Percentiles rank a stretch among this genome's conserved stretches.
Conservation (phyloP, 1,284 basidiomycete genomes). For the Moniliophthora roreri region DNA sequence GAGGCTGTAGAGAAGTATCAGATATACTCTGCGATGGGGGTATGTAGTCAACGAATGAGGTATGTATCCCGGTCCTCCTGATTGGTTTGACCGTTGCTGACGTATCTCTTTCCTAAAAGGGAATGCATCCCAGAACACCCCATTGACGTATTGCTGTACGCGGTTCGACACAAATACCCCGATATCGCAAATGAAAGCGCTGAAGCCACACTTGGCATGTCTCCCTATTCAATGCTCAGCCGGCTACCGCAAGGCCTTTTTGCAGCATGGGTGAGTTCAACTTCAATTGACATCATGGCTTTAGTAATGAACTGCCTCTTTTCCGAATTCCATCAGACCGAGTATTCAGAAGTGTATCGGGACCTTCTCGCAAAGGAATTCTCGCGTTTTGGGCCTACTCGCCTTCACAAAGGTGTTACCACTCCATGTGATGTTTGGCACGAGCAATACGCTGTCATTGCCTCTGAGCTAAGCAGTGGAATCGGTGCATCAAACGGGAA, state of each 20-base stretch:
- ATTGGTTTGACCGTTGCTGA: neutral
- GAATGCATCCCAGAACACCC: slow-evolving; percentile 14
- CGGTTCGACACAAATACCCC: slow-evolving; percentile 14
- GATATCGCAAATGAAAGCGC: slow-evolving; percentile 17
- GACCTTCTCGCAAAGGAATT: slow-evolving; percentile 17
- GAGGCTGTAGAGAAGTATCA: slow-evolving; percentile 33
- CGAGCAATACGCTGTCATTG: slow-evolving; percentile 17
- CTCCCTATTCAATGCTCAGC: slow-evolving; percentile 15
- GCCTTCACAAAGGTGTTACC: slow-evolving; percentile 12
- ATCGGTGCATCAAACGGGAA: neutral
- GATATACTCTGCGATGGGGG: slow-evolving; percentile 26
- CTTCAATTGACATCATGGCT: too few relatives aligned
- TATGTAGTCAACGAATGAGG: slow-evolving; percentile 22
- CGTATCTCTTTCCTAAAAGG: slow-evolving; percentile 2
- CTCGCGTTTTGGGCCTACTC: slow-evolving; percentile 15
- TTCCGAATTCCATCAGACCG: slow-evolving; percentile 12
- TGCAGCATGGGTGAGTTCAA: slow-evolving; percentile 15
- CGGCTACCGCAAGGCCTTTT: slow-evolving; percentile 13
- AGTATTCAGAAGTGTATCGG: slow-evolving; percentile 13
- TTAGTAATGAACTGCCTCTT: neutral
- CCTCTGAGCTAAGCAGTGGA: slow-evolving; percentile 10
- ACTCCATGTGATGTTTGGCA: slow-evolving; percentile 15
- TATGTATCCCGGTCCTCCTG: neutral
- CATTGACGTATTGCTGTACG: slow-evolving; percentile 14
- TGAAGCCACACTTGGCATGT: slow-evolving; percentile 12